Base-by-base conservation (phyloP, 2,329 filamentous ascomycete genomes). In the Sordariomycetes sp. region DNA sequence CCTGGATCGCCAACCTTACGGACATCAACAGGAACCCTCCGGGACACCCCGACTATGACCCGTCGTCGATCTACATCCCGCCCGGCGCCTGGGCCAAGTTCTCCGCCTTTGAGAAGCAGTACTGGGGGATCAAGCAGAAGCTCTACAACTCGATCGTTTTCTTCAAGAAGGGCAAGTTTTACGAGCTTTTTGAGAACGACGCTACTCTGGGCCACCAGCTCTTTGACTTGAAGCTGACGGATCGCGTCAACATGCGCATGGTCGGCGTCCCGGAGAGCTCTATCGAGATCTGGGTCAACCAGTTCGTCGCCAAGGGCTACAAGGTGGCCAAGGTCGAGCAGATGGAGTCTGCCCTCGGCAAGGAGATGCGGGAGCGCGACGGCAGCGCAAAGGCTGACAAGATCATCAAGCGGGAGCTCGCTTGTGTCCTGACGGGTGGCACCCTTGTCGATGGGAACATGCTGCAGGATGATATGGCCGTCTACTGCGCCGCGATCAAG, bases 91-190 rank as follows among this genome's bases (percentile, higher is more conserved):
- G 86, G 84, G 73, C 74, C 34, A 85, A 87, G 28, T 96, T 99
- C 67, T 95, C 91, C 0, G 82, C 92, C 0, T 99, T 99, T 62
- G 94, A 99, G 71, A 95, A 90, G 69, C 94, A 99, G 68, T 99
- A 99, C 69, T 99, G 94, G 94, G 90, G 95, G 65, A 97, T 99
- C 70, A 99, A 99, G 74, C 88, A 91, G 69, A 96, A 96, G 64
- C 89, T 95, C 62, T 97, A 89, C 88, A 90, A 96, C 62, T 96
- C 91, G 0, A 86, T 99, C 52, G 92, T 99, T 17, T 99, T 99
- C 72, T 99, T 99, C 84, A 99, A 97, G 72, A 99, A 99, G 76
- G 94, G 94, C 65, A 99, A 99, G 65, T 99, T 99, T 71, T 99
- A 96, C 67, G 94, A 99, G 68, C 78, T 99, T 0, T 99, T 97